A percentile compares a stretch with the other conserved stretches of the same genome.
Conservation (phyloP, 805 yeast species). For the Candida golubevii region DNA sequence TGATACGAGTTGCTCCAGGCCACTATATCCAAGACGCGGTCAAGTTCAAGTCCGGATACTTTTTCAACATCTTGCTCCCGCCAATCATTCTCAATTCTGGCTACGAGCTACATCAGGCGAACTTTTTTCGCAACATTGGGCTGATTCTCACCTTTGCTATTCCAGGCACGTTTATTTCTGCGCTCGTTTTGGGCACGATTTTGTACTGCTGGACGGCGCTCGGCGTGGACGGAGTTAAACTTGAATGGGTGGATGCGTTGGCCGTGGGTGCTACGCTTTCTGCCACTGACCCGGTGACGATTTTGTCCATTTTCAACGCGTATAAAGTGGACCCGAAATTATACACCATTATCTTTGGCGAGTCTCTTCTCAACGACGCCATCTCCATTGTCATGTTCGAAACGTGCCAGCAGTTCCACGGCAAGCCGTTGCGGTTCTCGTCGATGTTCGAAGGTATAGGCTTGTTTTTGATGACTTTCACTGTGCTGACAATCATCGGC, state of each 20-base stretch:
- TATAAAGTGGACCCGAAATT: slow-evolving; percentile 97
- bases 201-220: slow-evolving; percentile 85
- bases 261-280: slow-evolving; percentile 97
- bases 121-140: slow-evolving; percentile 88
- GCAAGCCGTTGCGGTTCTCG: slow-evolving; percentile 64
- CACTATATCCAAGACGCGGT: slow-evolving; percentile 96
- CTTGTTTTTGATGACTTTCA: slow-evolving; percentile 86
- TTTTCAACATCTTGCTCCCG: slow-evolving; percentile 89
- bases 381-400: slow-evolving; percentile 98
- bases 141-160: slow-evolving; percentile 91
- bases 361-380: slow-evolving; percentile 91
- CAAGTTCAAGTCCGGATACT: slow-evolving; percentile 89
- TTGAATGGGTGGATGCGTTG: slow-evolving; percentile 94
- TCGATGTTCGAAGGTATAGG: slow-evolving; percentile 93
- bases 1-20: slow-evolving; percentile 90
- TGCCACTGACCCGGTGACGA: slow-evolving; percentile 98
- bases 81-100: slow-evolving; percentile 97
- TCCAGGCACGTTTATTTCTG: slow-evolving; percentile 92
- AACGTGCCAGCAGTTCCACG: slow-evolving; percentile 95
- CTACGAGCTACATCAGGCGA: slow-evolving; percentile 92
- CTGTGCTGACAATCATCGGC: slow-evolving; percentile 87
- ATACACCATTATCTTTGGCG: slow-evolving; percentile 96
- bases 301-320: slow-evolving; percentile 91
- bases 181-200: slow-evolving; percentile 85
- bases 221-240: slow-evolving; percentile 82